Evolutionary conservation across 2,329 filamentous ascomycete genomes (phyloP).

Genomic region (Alternaria sp.): DNA sequence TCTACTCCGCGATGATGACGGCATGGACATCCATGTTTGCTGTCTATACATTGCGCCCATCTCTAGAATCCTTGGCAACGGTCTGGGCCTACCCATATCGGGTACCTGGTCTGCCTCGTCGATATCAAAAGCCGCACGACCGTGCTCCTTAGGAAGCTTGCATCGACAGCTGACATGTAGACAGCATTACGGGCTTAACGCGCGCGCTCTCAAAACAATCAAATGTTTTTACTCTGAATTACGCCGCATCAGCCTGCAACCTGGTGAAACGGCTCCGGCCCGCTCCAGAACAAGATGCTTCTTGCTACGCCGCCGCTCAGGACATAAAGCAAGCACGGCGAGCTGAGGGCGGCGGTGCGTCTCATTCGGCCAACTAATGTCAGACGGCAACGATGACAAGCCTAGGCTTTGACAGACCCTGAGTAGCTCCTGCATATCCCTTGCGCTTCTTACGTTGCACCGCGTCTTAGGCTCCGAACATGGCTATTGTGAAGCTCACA

Average conservation of each 20-base stretch:
- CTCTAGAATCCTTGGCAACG: constrained; percentile 34
- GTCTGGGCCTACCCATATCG: constrained; percentile 20
- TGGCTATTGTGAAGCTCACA: background rate
- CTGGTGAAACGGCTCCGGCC: constrained; percentile 1
- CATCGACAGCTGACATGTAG: constrained; percentile 7
- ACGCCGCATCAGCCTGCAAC: background rate
- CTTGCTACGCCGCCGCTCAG: background rate
- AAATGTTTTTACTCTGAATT: background rate
- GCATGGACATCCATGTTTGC: constrained; percentile 12
- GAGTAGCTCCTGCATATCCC: background rate
- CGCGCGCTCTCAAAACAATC: background rate
- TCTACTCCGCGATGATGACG: constrained; percentile 18
- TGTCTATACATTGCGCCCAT: constrained; percentile 9
- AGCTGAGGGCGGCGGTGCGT: background rate
- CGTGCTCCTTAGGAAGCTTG: constrained; percentile 4
- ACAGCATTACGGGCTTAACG: background rate
- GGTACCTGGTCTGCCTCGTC: constrained; percentile 5
- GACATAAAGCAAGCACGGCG: background rate
- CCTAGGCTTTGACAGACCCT: background rate
- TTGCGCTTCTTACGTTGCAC: background rate
- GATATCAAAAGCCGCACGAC: constrained; percentile 1
- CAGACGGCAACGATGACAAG: background rate
- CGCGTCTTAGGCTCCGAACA: background rate
- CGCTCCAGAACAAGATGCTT: background rate
- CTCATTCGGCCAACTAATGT: background rate